phyloP scores from a whole-genome alignment of 129 eudicot genomes.

The Tagetes patula region DNA sequence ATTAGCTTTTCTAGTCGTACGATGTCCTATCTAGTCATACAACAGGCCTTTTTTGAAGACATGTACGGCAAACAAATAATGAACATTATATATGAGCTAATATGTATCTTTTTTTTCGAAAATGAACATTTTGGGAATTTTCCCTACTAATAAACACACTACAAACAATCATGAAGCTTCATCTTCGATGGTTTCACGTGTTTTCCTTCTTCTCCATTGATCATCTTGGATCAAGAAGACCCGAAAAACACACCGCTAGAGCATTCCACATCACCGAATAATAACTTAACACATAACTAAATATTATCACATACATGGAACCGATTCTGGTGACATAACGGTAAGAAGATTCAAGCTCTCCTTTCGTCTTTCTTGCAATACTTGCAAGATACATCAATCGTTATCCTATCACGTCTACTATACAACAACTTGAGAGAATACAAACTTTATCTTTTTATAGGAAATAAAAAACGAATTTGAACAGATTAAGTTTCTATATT shows the following conservation, averaged over 20 bases:
- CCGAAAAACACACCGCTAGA: not conserved
- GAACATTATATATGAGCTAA: no score
- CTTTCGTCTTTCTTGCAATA: not conserved
- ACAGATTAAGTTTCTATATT: not conserved
- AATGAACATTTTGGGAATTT: no score
- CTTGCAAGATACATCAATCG: not conserved
- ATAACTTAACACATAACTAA: conserved; percentile 1
- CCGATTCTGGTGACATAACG: conserved; percentile 13
- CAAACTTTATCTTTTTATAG: conserved; percentile 7
- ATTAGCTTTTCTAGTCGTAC: no score
- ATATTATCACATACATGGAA: not conserved
- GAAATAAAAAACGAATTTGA: conserved; percentile 1
- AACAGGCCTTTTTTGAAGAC: no score
- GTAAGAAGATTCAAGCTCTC: conserved; percentile 6
- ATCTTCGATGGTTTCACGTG: not conserved
- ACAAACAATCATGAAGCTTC: not conserved
- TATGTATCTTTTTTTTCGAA: no score
- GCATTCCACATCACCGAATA: not conserved
- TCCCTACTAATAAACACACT: not conserved
- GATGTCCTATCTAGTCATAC: no score
- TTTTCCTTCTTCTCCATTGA: not conserved
- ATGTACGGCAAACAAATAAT: no score
- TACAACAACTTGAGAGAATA: conserved; percentile 22
- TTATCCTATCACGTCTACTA: conserved; percentile 11
- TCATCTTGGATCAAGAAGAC: not conserved